These are phyloP conservation scores for Aspergillus saccharolyticus DNA, from an alignment of 495 filamentous ascomycete genomes.

Conservation along the genomic window DNA sequence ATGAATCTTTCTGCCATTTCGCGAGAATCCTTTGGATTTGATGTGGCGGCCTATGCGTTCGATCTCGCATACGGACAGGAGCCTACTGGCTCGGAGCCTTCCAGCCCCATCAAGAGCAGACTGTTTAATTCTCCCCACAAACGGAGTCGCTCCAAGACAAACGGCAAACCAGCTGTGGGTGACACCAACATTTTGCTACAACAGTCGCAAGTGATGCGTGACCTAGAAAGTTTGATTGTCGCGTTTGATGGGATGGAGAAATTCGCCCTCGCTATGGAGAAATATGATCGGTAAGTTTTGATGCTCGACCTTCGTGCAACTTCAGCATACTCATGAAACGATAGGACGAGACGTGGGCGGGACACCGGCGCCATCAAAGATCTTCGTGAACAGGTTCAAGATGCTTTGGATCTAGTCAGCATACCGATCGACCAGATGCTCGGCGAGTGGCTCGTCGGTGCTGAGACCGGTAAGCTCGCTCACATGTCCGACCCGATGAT, in stretches of 20 bases:
- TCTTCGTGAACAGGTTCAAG: slow-evolving; percentile 29
- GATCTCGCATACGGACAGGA: slow-evolving; percentile 21
- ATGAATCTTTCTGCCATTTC: slow-evolving; percentile 40
- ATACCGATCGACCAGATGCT: slow-evolving; percentile 33
- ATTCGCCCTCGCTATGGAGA: slow-evolving; percentile 46
- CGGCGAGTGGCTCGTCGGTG: slow-evolving; percentile 35
- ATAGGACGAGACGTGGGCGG: slow-evolving; percentile 29
- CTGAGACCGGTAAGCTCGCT: slow-evolving; percentile 33
- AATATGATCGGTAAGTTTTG: slow-evolving; percentile 37
- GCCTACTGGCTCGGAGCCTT: slow-evolving; percentile 20
- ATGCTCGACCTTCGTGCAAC: neutral
- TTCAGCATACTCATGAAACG: slow-evolving; percentile 12
- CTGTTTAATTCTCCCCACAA: slow-evolving; percentile 17
- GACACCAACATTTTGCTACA: slow-evolving; percentile 35
- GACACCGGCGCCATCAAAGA: slow-evolving; percentile 34
- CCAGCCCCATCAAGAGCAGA: slow-evolving; percentile 34
- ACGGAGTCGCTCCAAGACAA: slow-evolving; percentile 17
- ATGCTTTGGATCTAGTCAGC: slow-evolving; percentile 30
- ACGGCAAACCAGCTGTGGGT: slow-evolving; percentile 6
- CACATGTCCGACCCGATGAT: neutral
- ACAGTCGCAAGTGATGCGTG: slow-evolving; percentile 60
- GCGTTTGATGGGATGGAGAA: slow-evolving; percentile 62
- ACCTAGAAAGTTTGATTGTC: slow-evolving; percentile 65
- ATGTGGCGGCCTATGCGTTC: slow-evolving; percentile 31
- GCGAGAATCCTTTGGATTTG: slow-evolving; percentile 37